These are phyloP conservation scores for Diplodia corticola DNA, from an alignment of 2,329 filamentous ascomycete genomes.

Conservation along the genomic window DNA sequence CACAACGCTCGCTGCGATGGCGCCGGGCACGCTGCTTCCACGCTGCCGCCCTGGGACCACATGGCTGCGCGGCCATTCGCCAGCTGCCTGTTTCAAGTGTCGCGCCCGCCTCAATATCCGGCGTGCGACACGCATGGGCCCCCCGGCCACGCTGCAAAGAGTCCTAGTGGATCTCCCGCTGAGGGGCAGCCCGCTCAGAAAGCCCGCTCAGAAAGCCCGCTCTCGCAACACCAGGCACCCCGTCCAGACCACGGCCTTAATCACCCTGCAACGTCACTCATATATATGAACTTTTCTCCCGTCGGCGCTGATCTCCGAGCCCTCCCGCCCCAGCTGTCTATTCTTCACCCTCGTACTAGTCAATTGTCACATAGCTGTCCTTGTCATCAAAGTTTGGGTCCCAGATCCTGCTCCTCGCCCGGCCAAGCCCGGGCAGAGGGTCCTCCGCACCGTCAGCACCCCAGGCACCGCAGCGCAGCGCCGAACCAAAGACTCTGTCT, in stretches of 20 bases:
- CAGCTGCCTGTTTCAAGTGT: conserved; percentile 12
- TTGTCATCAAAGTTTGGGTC: conserved; percentile 3
- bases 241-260: conserved; percentile 11
- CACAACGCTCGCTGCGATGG: background rate
- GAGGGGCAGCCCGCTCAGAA: conserved; percentile 19
- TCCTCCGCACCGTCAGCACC: background rate
- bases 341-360: conserved; percentile 19
- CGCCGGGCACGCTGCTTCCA: background rate
- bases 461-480: background rate
- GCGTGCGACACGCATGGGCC: conserved; percentile 5
- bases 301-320: conserved; percentile 17
- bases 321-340: conserved; percentile 2
- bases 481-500: background rate
- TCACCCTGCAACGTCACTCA: conserved; percentile 19
- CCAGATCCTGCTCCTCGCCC: background rate
- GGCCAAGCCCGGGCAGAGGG: background rate
- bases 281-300: conserved; percentile 12
- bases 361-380: background rate
- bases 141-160: background rate
- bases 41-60: background rate
- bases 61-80: background rate
- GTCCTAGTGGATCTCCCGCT: conserved; percentile 16
- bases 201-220: too few species aligned
- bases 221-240: conserved; percentile 4
- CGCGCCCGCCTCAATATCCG: conserved; percentile 12